phyloP scores from a whole-genome alignment of 1,139 yeast species.

The Saccharomyces hybrid region DNA sequence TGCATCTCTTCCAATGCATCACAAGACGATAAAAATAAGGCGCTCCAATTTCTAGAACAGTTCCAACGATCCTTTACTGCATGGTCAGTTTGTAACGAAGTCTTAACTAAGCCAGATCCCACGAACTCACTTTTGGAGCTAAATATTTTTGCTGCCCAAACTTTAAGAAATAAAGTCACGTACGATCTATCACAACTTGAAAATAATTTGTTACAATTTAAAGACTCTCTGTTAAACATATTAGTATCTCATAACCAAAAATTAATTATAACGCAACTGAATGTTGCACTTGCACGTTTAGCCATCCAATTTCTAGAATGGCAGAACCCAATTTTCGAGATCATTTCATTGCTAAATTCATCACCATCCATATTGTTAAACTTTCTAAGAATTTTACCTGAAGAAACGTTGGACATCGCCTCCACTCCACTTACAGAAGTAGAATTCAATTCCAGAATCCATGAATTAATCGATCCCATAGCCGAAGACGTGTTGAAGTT shows the following conservation, averaged over 20 bases:
- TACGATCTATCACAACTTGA: slow-evolving; percentile 80
- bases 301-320: slow-evolving; percentile 71
- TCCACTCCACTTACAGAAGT: slow-evolving; percentile 75
- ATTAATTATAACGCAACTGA: slow-evolving; percentile 68
- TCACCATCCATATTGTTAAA: slow-evolving; percentile 49
- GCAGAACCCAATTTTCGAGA: slow-evolving; percentile 64
- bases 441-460: slow-evolving; percentile 60
- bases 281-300: slow-evolving; percentile 72
- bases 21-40: slow-evolving; percentile 24
- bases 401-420: slow-evolving; percentile 74
- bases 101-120: slow-evolving; percentile 22
- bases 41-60: slow-evolving; percentile 49
- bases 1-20: slow-evolving; percentile 26
- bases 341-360: slow-evolving; percentile 38
- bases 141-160: slow-evolving; percentile 82
- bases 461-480: slow-evolving; percentile 55
- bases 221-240: slow-evolving; percentile 31
- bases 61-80: slow-evolving; percentile 77
- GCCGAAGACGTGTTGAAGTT: slow-evolving; percentile 62
- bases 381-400: slow-evolving; percentile 81
- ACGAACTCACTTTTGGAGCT: slow-evolving; percentile 39
- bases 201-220: slow-evolving; percentile 50
- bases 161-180: slow-evolving; percentile 73
- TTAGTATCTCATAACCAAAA: slow-evolving; percentile 37
- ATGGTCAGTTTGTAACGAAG: slow-evolving; percentile 45